Base-by-base conservation (phyloP, 352 stramenopile species). In the Globisporangium solare region DNA sequence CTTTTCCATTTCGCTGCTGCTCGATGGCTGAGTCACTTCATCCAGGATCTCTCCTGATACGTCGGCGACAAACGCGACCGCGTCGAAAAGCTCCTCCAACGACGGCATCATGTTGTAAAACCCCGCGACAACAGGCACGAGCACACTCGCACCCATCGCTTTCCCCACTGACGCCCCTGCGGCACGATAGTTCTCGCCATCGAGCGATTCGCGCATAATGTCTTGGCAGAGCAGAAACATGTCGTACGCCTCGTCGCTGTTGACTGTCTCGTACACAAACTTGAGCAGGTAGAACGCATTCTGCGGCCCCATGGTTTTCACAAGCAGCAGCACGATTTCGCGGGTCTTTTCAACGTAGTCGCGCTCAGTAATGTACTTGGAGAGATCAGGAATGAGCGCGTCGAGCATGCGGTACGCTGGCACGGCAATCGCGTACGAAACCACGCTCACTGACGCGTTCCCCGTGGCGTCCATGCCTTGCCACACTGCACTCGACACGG, bases 251-350 rank as follows among this genome's bases (percentile, higher is more conserved):
- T 89, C 82, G 46, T 92, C 82, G 37, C 79, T 90, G 60, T 89
- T 88, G 24, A 89, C 64, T 0, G 73, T 79, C 65, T 92, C 76
- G 64, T 90, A 88, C 35, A 81, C 53, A 51, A 65, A 84, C 58
- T 89, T 86, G 27, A 92, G 62, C 46, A 89, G 18, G 58, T 87
- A 85, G 47, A 88, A 82, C 14, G 79, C 82, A 51, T 89, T 89
- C 54, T 92, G 82, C 17, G 82, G 82, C 0, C 82, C 82, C 14
- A 92, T 49, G 20, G 83, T 27, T 24, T 76, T 73, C 8, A 89
- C 66, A 7, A 92, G 54, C 52, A 84, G 55, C 35, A 73, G 73
- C 6, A 89, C 79, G 13, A 58, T 50, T 37, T 76, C 63, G 31
- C 73, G 71, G 7, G 76, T 87, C 39, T 67, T 66, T 31, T 75